Evolutionary conservation across 129 eudicot genomes (phyloP).

Genomic region (sunflower (Helianthus annuus)): DNA sequence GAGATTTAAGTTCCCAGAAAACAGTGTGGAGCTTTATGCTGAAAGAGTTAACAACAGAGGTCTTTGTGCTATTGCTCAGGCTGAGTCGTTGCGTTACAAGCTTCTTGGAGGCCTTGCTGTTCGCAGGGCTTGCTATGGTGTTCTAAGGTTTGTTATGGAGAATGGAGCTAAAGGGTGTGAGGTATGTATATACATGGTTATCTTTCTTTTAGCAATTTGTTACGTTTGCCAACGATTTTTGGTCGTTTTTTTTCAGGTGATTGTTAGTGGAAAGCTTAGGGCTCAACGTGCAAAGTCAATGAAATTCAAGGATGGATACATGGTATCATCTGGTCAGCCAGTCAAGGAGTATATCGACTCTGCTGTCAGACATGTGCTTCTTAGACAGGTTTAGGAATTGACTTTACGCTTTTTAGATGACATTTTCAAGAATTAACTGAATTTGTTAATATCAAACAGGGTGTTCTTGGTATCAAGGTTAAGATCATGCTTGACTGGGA

Average conservation of each 20-base stretch:
- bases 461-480: constrained; percentile 69
- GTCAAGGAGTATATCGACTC: no score
- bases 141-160: constrained; percentile 68
- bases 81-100: constrained; percentile 73
- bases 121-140: constrained; percentile 81
- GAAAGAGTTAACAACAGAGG: constrained; percentile 82
- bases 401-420: no score
- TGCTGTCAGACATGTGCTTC: constrained; percentile 55
- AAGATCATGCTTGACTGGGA: constrained; percentile 71
- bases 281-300: no score
- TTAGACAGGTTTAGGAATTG: constrained; percentile 3
- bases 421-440: background rate
- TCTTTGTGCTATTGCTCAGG: constrained; percentile 67
- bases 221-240: no score
- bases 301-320: no score
- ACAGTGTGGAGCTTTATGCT: constrained; percentile 70
- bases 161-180: constrained; percentile 83
- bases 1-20: constrained; percentile 64
- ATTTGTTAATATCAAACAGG: constrained; percentile 28
- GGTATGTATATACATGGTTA: constrained; percentile 27
- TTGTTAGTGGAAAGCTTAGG: constrained; percentile 3
- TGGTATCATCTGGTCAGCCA: no score
- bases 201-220: background rate
- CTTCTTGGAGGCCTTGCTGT: constrained; percentile 78
- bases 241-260: constrained; percentile 32